Evolutionary conservation across 768 basidiomycete species (phyloP), one percentile per base, ranked within the genome.

Genomic region (Obba rivulosa): DNA sequence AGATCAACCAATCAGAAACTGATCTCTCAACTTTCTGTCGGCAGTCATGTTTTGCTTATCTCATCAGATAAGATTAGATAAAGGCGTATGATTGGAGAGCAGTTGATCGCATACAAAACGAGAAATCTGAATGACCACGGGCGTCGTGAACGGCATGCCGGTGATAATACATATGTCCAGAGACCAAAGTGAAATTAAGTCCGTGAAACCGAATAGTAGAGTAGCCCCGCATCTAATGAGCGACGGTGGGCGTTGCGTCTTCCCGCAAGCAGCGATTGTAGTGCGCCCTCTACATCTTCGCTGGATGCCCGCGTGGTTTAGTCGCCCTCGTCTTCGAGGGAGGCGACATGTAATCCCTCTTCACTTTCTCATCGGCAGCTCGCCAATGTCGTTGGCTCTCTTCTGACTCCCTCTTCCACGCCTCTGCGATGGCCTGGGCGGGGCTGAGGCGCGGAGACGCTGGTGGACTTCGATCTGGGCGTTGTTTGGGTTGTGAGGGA

Each of bases 381-480:
- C 72, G 68, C 85, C 85, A 87, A 53, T 65, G 70, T 45, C 77
- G 74, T 61, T 83, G 75, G 54, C 67, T 78, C 63, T 83, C 78
- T 13, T 62, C 50, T n/a, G 79, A 76, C 64, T 84, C 80, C 41
- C 70, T 66, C 59, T 73, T 77, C 85, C 85, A 87, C 46, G 80
- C 80, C 36, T 81, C 77, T 31, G 80, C 81, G 61, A 88, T 86
- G 23, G 78, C 74, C 53, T 81, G 78, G 3, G 79, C 77, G 34
- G 80, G 79, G 10, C 80, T 72, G 57, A 74, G 53, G 34, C 56
- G 52, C 49, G 21, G 66, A 36, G 37, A 34, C 54, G 50, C 20
- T 34, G 46, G 46, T 52, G 43, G 54, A 22, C 50, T 28, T 45
- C 53, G 46, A 31, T 31, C 28, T 31, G 53, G 57, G 34, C 50